Percentiles rank a stretch among this genome's conserved stretches.
Evolutionary conservation across 2,329 filamentous ascomycete species (phyloP).

Genomic region (Nemania serpens): DNA sequence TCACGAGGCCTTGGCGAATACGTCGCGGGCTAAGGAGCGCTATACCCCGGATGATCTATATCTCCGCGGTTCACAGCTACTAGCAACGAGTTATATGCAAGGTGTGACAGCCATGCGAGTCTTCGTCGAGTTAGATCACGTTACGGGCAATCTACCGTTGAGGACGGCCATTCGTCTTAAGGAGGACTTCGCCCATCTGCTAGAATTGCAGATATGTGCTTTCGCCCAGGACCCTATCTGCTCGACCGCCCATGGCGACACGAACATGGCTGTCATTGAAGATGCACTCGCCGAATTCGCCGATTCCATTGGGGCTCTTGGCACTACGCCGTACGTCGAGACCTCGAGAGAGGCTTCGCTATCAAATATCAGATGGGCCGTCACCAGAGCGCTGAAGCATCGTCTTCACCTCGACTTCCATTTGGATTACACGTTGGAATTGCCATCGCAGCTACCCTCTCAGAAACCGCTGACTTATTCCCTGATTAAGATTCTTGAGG

Average conservation of each 20-base stretch:
- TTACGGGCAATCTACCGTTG: slow-evolving; percentile 52
- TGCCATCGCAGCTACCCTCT: slow-evolving; percentile 34
- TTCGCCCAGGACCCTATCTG: slow-evolving; percentile 75
- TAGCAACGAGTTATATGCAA: slow-evolving; percentile 65
- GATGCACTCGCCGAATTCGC: slow-evolving; percentile 37
- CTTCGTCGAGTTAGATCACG: slow-evolving; percentile 72
- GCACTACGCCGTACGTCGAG: slow-evolving; percentile 74
- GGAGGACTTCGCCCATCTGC: slow-evolving; percentile 54
- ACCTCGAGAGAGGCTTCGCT: slow-evolving; percentile 50
- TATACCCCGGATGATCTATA: slow-evolving; percentile 68
- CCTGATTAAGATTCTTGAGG: slow-evolving; percentile 56
- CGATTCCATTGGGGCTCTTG: slow-evolving; percentile 61
- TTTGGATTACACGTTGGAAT: slow-evolving; percentile 70
- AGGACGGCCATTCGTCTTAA: slow-evolving; percentile 63
- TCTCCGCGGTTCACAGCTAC: slow-evolving; percentile 65
- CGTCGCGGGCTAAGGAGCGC: slow-evolving; percentile 60
- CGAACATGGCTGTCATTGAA: slow-evolving; percentile 55
- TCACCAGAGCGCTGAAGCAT: slow-evolving; percentile 55
- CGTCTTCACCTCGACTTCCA: slow-evolving; percentile 70
- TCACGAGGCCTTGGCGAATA: slow-evolving; percentile 62
- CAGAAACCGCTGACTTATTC: slow-evolving; percentile 56
- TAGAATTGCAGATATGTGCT: slow-evolving; percentile 68
- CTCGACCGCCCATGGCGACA: slow-evolving; percentile 53
- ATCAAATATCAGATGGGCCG: slow-evolving; percentile 67
- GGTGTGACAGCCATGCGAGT: slow-evolving; percentile 72